These are phyloP conservation scores for Nakazawaea holstii DNA, from an alignment of 805 yeast genomes.

Conservation along the genomic window DNA sequence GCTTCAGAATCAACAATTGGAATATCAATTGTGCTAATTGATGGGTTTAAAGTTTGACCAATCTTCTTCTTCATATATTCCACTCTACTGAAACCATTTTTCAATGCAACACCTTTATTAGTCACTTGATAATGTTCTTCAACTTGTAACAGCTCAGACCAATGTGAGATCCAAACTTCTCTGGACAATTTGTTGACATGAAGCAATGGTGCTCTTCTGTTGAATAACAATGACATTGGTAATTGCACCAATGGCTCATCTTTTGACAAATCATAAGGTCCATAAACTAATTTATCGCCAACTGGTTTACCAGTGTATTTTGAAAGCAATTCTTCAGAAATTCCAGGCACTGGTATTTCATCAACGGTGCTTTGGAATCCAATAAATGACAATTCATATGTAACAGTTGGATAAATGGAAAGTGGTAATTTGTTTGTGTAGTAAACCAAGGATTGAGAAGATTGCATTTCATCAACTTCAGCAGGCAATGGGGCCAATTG, in stretches of 20 bases:
- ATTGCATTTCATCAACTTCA: conserved; percentile 49
- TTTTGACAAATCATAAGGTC: conserved; percentile 37
- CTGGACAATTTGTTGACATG: conserved; percentile 58
- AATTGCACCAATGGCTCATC: conserved; percentile 40
- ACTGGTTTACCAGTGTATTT: conserved; percentile 16
- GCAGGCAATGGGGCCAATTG: conserved; percentile 55
- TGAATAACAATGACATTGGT: conserved; percentile 55
- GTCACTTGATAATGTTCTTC: conserved; percentile 83
- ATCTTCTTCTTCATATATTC: conserved; percentile 64
- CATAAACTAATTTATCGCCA: conserved; percentile 42
- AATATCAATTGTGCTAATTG: conserved; percentile 56
- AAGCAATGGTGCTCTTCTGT: conserved; percentile 60
- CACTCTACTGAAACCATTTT: conserved; percentile 70
- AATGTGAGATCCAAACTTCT: conserved; percentile 85
- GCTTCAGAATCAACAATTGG: conserved; percentile 40
- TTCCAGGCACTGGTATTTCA: conserved; percentile 5
- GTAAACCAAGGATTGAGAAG: conserved; percentile 54
- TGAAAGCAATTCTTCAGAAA: background rate
- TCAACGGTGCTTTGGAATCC: conserved; percentile 46
- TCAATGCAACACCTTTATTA: conserved; percentile 69
- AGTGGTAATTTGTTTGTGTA: conserved; percentile 50
- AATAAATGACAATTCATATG: conserved; percentile 37
- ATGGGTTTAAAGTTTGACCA: conserved; percentile 47
- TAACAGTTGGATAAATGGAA: conserved; percentile 55
- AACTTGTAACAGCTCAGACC: conserved; percentile 64